These are phyloP conservation scores for Cyathus olla DNA, from an alignment of 1,284 basidiomycete genomes.

Conservation along the genomic window DNA sequence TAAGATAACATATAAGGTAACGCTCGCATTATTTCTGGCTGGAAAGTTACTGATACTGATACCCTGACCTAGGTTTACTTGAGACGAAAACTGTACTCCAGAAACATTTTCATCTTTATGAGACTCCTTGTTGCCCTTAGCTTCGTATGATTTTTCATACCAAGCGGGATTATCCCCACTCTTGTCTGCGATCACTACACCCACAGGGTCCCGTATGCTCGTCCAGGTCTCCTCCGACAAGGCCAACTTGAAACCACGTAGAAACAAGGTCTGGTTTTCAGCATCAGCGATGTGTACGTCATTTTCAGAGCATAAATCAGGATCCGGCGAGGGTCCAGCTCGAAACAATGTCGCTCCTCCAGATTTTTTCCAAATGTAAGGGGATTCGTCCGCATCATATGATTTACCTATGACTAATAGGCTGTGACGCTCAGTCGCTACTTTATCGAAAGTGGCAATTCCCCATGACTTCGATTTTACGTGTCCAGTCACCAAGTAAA, in stretches of 20 bases:
- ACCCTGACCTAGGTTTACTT: background rate
- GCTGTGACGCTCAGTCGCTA: background rate
- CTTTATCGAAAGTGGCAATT: slow-evolving; percentile 17
- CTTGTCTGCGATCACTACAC: too few species aligned
- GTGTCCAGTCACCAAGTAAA: slow-evolving; percentile 36
- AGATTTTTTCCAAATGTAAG: slow-evolving; percentile 1
- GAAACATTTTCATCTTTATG: background rate
- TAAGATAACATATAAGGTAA: background rate
- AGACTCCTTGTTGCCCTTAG: too few species aligned
- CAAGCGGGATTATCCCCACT: too few species aligned
- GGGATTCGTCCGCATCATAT: background rate
- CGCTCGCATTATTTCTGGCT: background rate
- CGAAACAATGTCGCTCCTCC: background rate
- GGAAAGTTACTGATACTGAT: background rate
- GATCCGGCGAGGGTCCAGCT: background rate
- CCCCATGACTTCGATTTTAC: slow-evolving; percentile 32
- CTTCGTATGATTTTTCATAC: too few species aligned
- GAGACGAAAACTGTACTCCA: background rate
- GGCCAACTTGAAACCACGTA: slow-evolving; percentile 3
- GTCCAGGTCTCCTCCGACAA: slow-evolving; percentile 1
- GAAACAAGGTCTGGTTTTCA: slow-evolving; percentile 1
- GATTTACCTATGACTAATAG: background rate
- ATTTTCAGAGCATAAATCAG: too few species aligned
- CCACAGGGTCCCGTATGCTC: too few species aligned
- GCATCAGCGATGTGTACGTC: too few species aligned